These are phyloP conservation scores for Ocimum tenuiflorum DNA, from an alignment of 257 asterid genomes.

Conservation along the genomic window DNA sequence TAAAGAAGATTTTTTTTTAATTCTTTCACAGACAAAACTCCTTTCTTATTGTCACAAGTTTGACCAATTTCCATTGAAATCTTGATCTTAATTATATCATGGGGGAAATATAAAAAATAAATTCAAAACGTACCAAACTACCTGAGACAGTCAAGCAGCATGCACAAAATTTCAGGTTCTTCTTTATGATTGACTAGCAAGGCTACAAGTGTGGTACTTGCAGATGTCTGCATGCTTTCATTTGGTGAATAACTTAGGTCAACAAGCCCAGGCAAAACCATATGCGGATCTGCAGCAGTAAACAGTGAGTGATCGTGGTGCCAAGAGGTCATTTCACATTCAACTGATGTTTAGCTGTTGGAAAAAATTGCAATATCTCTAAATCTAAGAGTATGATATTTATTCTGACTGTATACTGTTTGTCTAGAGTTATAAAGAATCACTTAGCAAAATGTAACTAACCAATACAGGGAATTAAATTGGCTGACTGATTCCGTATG, in stretches of 20 bases:
- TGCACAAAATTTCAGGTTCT: slow-evolving; percentile 56
- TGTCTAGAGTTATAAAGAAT: neutral
- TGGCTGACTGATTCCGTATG: slow-evolving; percentile 49
- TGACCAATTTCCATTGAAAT: neutral
- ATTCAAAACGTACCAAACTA: slow-evolving; percentile 22
- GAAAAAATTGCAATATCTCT: neutral
- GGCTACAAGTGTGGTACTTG: slow-evolving; percentile 41
- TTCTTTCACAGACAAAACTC: neutral
- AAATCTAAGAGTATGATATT: neutral
- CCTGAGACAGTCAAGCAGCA: slow-evolving; percentile 82
- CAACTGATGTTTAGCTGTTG: neutral
- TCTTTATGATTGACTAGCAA: slow-evolving; percentile 59
- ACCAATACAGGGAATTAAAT: slow-evolving; percentile 65
- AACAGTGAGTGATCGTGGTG: slow-evolving; percentile 16
- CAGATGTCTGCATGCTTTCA: slow-evolving; percentile 37
- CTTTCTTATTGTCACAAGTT: neutral
- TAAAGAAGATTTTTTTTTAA: too few relatives aligned
- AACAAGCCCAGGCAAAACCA: slow-evolving; percentile 62
- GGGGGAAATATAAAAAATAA: neutral
- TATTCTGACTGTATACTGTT: neutral
- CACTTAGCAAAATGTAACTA: slow-evolving; percentile 25
- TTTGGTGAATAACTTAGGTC: slow-evolving; percentile 44
- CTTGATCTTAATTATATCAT: neutral
- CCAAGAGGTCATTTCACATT: neutral
- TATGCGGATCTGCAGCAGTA: slow-evolving; percentile 53